phyloP scores from a whole-genome alignment of 2,329 filamentous ascomycete genomes.

The Fusarium brevicatenulatum region DNA sequence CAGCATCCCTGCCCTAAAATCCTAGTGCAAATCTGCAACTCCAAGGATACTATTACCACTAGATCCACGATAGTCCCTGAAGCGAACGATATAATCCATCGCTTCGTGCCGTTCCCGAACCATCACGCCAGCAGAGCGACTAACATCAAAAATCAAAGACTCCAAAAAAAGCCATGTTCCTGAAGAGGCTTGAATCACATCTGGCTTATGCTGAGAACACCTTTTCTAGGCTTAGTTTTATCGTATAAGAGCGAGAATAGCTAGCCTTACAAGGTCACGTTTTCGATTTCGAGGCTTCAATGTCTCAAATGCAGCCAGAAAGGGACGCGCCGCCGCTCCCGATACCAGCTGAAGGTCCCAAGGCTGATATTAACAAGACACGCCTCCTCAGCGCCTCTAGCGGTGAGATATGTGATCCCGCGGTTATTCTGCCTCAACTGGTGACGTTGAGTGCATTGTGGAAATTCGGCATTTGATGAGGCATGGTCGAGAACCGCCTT shows the following conservation, averaged over 20 bases:
- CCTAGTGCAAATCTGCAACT: constrained; percentile 26
- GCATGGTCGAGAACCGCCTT: constrained; percentile 13
- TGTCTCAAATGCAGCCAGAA: constrained; percentile 23
- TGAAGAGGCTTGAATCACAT: constrained; percentile 17
- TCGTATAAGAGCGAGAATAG: not conserved
- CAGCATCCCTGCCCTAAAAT: constrained; percentile 1
- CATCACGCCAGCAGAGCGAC: not conserved
- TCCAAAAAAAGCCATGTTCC: constrained; percentile 8
- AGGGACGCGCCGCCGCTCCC: constrained; percentile 17
- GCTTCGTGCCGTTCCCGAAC: constrained; percentile 1
- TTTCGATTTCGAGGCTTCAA: constrained; percentile 12
- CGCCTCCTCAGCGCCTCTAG: not conserved
- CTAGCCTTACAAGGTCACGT: not conserved
- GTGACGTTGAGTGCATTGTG: not conserved
- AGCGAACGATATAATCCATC: not conserved
- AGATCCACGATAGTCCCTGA: constrained; percentile 29
- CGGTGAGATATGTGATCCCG: not conserved
- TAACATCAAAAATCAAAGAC: not conserved
- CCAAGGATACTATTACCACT: constrained; percentile 20
- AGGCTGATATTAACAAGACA: not conserved
- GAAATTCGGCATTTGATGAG: constrained; percentile 9
- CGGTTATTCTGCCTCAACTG: not conserved
- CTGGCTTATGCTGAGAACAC: not conserved
- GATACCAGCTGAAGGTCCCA: constrained; percentile 27
- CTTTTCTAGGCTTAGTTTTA: not conserved